These are phyloP conservation scores for Parsonsia alboflavescens DNA, from an alignment of 257 asterid genomes.

Conservation along the genomic window DNA sequence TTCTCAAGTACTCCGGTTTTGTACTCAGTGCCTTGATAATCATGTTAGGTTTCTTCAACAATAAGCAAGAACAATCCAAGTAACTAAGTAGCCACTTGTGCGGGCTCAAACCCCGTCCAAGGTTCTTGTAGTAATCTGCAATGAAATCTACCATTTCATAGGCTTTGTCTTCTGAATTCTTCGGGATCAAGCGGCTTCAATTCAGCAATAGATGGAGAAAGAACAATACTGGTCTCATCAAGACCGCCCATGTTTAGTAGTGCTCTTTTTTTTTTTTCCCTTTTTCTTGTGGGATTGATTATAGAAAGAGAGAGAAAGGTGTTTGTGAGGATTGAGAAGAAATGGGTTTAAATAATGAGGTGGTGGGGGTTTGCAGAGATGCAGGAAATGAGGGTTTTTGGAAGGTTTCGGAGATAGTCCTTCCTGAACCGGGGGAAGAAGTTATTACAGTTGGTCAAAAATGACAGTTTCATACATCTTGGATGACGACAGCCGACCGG, in stretches of 20 bases:
- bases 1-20: conserved; percentile 28
- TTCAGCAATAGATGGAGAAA: not conserved
- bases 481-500: too few species aligned
- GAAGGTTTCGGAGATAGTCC: not conserved
- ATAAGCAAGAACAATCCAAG: conserved; percentile 32
- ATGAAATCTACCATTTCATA: conserved; percentile 28
- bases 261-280: not conserved
- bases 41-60: conserved; percentile 23
- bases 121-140: conserved; percentile 29
- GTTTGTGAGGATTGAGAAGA: conserved; percentile 5
- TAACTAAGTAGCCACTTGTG: conserved; percentile 33
- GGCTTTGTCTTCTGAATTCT: conserved; percentile 27
- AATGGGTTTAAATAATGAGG: conserved; percentile 12
- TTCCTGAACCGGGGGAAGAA: too few species aligned
- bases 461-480: too few species aligned
- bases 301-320: not conserved
- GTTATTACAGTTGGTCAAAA: too few species aligned
- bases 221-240: conserved; percentile 6
- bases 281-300: not conserved
- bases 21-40: conserved; percentile 24
- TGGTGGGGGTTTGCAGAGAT: not conserved
- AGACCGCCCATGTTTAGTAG: conserved; percentile 24
- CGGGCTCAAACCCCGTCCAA: conserved; percentile 29
- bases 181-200: conserved; percentile 31
- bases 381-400: conserved; percentile 3